phyloP scores from a whole-genome alignment of 495 filamentous ascomycete genomes.

The Penicillium coffeae region DNA sequence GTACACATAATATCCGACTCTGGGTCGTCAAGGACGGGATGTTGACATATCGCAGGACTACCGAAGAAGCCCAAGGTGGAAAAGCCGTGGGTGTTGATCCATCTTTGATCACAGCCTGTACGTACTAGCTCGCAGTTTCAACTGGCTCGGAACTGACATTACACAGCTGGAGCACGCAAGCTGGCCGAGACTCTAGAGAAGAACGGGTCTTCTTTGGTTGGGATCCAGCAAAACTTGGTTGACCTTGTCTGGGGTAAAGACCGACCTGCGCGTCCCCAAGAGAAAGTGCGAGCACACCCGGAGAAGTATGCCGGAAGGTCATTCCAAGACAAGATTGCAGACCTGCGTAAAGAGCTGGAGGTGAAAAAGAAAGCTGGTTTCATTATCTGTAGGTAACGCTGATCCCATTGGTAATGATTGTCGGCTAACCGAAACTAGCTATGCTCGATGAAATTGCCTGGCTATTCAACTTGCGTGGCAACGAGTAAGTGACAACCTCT shows the following conservation, averaged over 20 bases:
- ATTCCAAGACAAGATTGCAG: constrained; percentile 77
- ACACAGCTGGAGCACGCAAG: constrained; percentile 70
- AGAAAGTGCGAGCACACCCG: constrained; percentile 66
- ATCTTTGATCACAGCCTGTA: constrained; percentile 74
- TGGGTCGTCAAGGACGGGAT: constrained; percentile 8
- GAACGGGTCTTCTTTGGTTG: constrained; percentile 70
- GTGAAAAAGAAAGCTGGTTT: constrained; percentile 88
- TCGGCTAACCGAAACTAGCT: constrained; percentile 37
- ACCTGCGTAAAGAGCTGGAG: constrained; percentile 85
- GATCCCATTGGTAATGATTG: neutral
- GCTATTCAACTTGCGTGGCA: constrained; percentile 95
- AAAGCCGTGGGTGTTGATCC: constrained; percentile 92
- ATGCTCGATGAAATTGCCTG: constrained; percentile 98
- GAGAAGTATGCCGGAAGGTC: constrained; percentile 78
- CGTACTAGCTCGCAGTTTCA: constrained; percentile 12
- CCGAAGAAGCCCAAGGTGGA: constrained; percentile 75
- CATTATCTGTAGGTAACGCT: constrained; percentile 62
- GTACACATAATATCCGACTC: constrained; percentile 41
- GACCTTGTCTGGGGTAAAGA: constrained; percentile 80
- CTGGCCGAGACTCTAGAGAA: constrained; percentile 82
- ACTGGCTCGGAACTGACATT: neutral
- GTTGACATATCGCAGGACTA: constrained; percentile 52
- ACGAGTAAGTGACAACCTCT: constrained; percentile 57
- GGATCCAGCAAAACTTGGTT: constrained; percentile 75
- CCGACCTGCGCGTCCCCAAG: constrained; percentile 69